Percentiles rank a stretch among this genome's conserved stretches.
Evolutionary conservation across 805 yeast genomes (phyloP).

Genomic region (Yarrowia sp.): DNA sequence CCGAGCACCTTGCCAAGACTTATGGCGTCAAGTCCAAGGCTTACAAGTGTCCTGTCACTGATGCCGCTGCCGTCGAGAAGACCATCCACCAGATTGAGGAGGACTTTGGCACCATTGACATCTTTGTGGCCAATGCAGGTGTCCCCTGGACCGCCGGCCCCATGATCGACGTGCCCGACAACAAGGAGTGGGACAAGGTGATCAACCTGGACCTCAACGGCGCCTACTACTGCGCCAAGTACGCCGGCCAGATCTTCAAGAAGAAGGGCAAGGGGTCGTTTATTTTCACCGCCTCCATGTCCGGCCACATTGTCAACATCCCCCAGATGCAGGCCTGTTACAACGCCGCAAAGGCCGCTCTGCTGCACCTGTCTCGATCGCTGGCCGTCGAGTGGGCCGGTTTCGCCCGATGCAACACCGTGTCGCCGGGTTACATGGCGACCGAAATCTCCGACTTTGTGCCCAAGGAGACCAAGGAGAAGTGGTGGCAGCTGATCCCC

Average conservation of each 20-base stretch:
- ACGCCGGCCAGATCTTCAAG: constrained; percentile 69
- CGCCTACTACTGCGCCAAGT: constrained; percentile 74
- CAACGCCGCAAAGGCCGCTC: constrained; percentile 84
- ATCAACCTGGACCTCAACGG: constrained; percentile 76
- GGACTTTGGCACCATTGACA: constrained; percentile 79
- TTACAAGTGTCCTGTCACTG: constrained; percentile 58
- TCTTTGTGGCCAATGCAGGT: constrained; percentile 89
- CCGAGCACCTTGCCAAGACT: constrained; percentile 51
- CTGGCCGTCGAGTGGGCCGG: constrained; percentile 88
- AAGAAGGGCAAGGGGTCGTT: constrained; percentile 74
- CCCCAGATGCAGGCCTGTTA: constrained; percentile 87
- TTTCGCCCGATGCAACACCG: constrained; percentile 78
- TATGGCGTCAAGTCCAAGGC: constrained; percentile 65
- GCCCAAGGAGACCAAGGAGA: constrained; percentile 45
- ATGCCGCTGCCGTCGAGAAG: constrained; percentile 49
- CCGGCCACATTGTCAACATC: constrained; percentile 80
- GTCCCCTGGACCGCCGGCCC: constrained; percentile 75
- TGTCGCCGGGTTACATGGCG: constrained; percentile 83
- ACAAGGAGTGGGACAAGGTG: constrained; percentile 66
- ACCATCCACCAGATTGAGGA: constrained; percentile 51
- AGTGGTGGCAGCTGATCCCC: constrained; percentile 57
- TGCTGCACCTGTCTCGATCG: constrained; percentile 70
- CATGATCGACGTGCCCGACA: constrained; percentile 46
- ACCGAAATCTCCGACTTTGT: constrained; percentile 61
- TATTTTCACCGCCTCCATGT: constrained; percentile 84